These are phyloP conservation scores for Sporodiniella umbellata DNA, from an alignment of 371 early-diverging fungal genomes.

Conservation along the genomic window DNA sequence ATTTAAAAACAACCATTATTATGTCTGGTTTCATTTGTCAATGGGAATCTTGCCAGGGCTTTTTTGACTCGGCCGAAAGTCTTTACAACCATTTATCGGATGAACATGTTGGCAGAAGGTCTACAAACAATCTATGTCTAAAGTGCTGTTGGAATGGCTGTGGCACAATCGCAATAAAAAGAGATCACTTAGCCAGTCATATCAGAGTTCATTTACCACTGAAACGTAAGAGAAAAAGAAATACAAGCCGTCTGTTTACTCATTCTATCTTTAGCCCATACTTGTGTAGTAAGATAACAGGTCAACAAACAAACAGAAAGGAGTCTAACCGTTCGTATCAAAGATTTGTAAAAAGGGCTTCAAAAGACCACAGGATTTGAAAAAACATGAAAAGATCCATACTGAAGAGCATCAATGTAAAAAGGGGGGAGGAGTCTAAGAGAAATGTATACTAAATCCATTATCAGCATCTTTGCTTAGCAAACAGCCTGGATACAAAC, in stretches of 20 bases:
- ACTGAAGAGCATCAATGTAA: conserved; percentile 52
- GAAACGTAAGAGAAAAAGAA: conserved; percentile 60
- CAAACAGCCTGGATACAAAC: conserved; percentile 35
- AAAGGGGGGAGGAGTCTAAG: background rate
- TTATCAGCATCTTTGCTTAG: conserved; percentile 26
- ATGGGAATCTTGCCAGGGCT: conserved; percentile 46
- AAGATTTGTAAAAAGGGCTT: conserved; percentile 82
- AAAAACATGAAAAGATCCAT: conserved; percentile 90
- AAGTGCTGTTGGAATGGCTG: conserved; percentile 87
- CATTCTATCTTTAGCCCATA: conserved; percentile 14
- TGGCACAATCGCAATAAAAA: conserved; percentile 66
- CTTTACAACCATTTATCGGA: conserved; percentile 81
- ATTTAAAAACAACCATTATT: background rate
- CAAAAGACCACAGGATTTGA: conserved; percentile 92
- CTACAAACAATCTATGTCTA: conserved; percentile 87
- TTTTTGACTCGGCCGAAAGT: conserved; percentile 70
- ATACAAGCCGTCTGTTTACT: background rate
- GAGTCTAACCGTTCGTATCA: too few species aligned
- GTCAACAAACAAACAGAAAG: background rate
- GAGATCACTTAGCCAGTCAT: conserved; percentile 94
- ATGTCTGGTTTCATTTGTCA: conserved; percentile 32
- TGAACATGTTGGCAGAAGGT: conserved; percentile 87
- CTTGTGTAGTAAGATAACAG: conserved; percentile 13
- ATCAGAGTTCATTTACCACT: conserved; percentile 85
- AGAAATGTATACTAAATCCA: background rate